phyloP scores from a whole-genome alignment of 176 grass and related monocot species.

The Phoenix roebelenii region DNA sequence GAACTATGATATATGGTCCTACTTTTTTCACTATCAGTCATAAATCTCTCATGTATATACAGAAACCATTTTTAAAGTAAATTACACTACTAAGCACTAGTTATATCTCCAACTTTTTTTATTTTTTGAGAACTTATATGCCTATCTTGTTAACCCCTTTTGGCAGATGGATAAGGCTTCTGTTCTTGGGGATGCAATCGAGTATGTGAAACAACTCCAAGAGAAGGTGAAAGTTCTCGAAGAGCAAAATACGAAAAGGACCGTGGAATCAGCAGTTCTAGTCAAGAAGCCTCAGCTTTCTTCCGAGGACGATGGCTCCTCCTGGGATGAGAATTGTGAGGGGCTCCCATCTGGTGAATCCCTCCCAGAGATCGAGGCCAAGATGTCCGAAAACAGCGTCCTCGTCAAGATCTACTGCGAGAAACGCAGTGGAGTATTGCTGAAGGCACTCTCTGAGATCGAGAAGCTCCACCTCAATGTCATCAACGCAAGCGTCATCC shows the following conservation, averaged over 20 bases:
- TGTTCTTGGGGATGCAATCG: conserved; percentile 16
- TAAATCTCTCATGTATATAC: too few species aligned
- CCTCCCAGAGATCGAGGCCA: conserved; percentile 14
- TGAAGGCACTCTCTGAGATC: conserved; percentile 9
- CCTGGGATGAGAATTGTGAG: conserved; percentile 2
- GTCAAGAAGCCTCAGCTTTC: conserved; percentile 19
- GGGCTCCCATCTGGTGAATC: not conserved
- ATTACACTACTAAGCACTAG: too few species aligned
- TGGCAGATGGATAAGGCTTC: conserved; percentile 20
- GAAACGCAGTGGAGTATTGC: conserved; percentile 10
- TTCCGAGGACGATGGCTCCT: conserved; percentile 8
- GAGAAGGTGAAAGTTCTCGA: conserved; percentile 12
- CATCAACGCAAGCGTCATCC: conserved; percentile 1
- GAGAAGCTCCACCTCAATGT: conserved; percentile 13
- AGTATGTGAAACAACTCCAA: conserved; percentile 10
- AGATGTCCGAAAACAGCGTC: conserved; percentile 7
- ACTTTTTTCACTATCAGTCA: too few species aligned
- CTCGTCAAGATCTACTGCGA: conserved; percentile 17
- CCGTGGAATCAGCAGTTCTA: conserved; percentile 11
- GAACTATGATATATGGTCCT: too few species aligned
- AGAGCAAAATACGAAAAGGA: conserved; percentile 8
- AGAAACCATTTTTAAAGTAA: too few species aligned
- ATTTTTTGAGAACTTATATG: too few species aligned
- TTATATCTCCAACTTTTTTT: too few species aligned
- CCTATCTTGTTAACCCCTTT: not conserved